phyloP scores from a whole-genome alignment of 2,329 filamentous ascomycete species.

The Ciborinia camelliae region DNA sequence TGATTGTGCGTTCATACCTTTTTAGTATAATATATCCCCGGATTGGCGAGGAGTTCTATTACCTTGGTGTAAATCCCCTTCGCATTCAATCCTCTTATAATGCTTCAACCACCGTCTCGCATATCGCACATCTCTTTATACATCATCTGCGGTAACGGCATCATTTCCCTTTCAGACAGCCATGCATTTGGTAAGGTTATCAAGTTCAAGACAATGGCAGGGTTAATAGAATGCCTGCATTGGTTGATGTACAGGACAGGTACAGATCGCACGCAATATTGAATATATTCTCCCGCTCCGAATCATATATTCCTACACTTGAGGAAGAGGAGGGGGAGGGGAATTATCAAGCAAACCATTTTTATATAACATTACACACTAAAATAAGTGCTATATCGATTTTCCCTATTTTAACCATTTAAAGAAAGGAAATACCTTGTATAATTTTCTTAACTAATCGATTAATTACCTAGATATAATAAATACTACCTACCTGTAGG shows the following conservation, averaged over 20 bases:
- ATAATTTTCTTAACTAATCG: too few species aligned
- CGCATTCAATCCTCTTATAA: background rate
- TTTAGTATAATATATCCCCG: too few species aligned
- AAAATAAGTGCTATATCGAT: too few species aligned
- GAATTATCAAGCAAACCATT: too few species aligned
- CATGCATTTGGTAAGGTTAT: constrained; percentile 12
- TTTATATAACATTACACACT: too few species aligned
- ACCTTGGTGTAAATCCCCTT: background rate
- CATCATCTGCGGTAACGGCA: constrained; percentile 7
- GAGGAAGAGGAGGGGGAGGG: too few species aligned
- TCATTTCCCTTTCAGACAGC: background rate
- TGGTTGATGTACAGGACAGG: background rate
- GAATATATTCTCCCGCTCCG: background rate
- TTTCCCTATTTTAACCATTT: too few species aligned
- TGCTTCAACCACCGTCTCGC: constrained; percentile 2
- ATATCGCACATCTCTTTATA: constrained; percentile 14
- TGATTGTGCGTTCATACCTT: background rate
- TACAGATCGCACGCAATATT: background rate
- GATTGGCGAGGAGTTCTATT: too few species aligned
- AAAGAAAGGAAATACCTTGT: too few species aligned
- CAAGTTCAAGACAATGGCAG: background rate
- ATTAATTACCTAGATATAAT: too few species aligned
- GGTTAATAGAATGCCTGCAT: background rate
- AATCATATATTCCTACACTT: too few species aligned
- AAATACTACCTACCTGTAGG: too few species aligned